These are phyloP conservation scores for Viridothelium virens DNA, from an alignment of 495 filamentous ascomycete genomes.

Conservation along the genomic window DNA sequence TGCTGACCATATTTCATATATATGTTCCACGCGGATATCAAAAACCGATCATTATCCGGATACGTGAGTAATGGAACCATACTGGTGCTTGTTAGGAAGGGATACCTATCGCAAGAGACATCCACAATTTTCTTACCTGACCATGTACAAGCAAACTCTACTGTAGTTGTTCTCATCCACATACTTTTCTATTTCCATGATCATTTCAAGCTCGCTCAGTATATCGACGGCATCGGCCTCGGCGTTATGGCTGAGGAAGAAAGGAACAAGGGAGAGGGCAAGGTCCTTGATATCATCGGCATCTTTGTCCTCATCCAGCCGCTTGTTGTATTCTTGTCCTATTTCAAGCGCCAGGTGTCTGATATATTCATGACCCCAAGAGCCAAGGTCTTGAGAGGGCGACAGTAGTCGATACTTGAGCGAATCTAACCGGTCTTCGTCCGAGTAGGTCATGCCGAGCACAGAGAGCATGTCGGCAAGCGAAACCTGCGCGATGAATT, in stretches of 20 bases:
- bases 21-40: slow-evolving; percentile 80
- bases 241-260: slow-evolving; percentile 94
- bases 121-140: slow-evolving; percentile 41
- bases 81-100: slow-evolving; percentile 32
- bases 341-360: slow-evolving; percentile 93
- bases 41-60: slow-evolving; percentile 91
- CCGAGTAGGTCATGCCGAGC: slow-evolving; percentile 97
- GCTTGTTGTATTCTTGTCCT: slow-evolving; percentile 81
- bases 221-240: slow-evolving; percentile 97
- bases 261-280: slow-evolving; percentile 74
- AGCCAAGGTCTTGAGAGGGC: slow-evolving; percentile 83
- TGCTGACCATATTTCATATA: slow-evolving; percentile 88
- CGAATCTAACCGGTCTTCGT: slow-evolving; percentile 90
- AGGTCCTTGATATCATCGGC: slow-evolving; percentile 72
- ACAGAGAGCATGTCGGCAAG: slow-evolving; percentile 94
- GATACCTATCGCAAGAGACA: not conserved
- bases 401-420: slow-evolving; percentile 89
- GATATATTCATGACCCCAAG: slow-evolving; percentile 98
- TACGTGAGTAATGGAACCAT: slow-evolving; percentile 98
- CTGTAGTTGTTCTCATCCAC: slow-evolving; percentile 91
- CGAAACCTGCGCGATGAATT: slow-evolving; percentile 46
- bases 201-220: slow-evolving; percentile 93
- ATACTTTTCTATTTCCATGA: slow-evolving; percentile 80
- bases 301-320: slow-evolving; percentile 58
- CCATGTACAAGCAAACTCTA: slow-evolving; percentile 94